Evolutionary conservation across 2,329 filamentous ascomycete genomes (phyloP), one percentile per base, ranked within the genome.

Genomic region (Coniosporium tulheliwenetii): DNA sequence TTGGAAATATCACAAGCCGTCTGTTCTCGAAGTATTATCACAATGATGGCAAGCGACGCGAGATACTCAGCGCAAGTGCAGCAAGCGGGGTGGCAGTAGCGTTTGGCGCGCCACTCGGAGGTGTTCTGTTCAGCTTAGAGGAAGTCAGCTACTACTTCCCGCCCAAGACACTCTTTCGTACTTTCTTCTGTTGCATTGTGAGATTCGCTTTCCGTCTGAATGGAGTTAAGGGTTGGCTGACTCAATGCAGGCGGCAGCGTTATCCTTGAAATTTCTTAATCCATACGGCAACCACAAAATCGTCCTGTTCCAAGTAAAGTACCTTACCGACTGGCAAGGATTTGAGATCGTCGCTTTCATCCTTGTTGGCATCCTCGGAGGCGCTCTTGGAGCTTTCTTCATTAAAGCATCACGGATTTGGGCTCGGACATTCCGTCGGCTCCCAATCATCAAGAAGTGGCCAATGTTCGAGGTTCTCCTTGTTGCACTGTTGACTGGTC

Each of bases 101-200:
- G 10, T 96, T 96, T 56, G 89, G 89, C 32, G 86, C 89, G 1
- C 89, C 89, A 1, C 77, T 83, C 35, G 85, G 86, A 8, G 89
- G 89, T 40, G 86, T 95, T 1, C 69, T 96, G 2, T 96, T 96
- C 60, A 86, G 85, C 30, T 62, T 96, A 29, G 91, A 98, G 61
- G 91, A 96, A 69, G 87, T 96, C 46, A 79, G 84, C 50, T 96
- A 96, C 60, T 96, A 96, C 61, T 96, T 96, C 58, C 89, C 91
- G 0, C 85, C 89, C 5, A 96, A 98, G 64, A 96, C 89, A 0
- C 72, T 98, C 8, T 98, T 98, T 65, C 72, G 91, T 40, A 96
- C 91, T 0, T 98, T 98, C 61, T 96, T 96, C 62, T 96, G 89
- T 66, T 96, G 89, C 60, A 96, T 96, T 51, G 80, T 82, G 58